Evolutionary conservation across 192 early-diverging fungal species (phyloP), one percentile per base, ranked within the genome.

Genomic region (Gigaspora rosea): DNA sequence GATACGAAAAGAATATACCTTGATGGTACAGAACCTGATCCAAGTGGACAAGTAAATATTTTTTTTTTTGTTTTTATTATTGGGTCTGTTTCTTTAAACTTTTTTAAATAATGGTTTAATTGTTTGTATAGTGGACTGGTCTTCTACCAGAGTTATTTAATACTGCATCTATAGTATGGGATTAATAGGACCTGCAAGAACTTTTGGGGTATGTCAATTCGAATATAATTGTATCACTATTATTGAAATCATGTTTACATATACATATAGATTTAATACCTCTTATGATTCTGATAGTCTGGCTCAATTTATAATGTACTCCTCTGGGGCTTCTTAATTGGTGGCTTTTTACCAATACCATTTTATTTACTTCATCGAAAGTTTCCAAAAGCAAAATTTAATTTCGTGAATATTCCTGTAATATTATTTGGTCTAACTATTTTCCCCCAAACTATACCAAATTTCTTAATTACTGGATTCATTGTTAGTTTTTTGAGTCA

Each of bases 161-260:
- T 76, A 84, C 86, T 32, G 87, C 88, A 20, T 81, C 87, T 11
- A 80, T 90, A 33, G 83, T 88, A 15, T 92, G 87, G 87, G 91
- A 47, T 87, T 84, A 12, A 79, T 91, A 67, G 88, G 84, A 41
- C 90, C 90, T 6, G 71, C 73, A 35, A 76, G 79, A n/a, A 80
- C 90, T 68, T 90, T 88, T 79, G 83, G 83, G 72, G 76, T 69
- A 48, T 32, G 36, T 18, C 33, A 66, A 8, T 20, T 32, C 2
- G 8, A 10, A 41, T 36, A 18, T 6, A 8, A 5, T 35, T 2
- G 6, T n/a, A 5, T 27, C 27, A 27, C 1, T 27, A 7, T 27
- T 27, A 27, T 41, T 7, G 7, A 41, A 8, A 27, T 27, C 41
- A n/a, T 7, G 1, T 27, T 27, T 46, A 18, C 33, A 46, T 41